Percentiles rank a stretch among this genome's conserved stretches.
phyloP scores from a whole-genome alignment of 176 grass and related monocot species.

The Elymus sibiricus region DNA sequence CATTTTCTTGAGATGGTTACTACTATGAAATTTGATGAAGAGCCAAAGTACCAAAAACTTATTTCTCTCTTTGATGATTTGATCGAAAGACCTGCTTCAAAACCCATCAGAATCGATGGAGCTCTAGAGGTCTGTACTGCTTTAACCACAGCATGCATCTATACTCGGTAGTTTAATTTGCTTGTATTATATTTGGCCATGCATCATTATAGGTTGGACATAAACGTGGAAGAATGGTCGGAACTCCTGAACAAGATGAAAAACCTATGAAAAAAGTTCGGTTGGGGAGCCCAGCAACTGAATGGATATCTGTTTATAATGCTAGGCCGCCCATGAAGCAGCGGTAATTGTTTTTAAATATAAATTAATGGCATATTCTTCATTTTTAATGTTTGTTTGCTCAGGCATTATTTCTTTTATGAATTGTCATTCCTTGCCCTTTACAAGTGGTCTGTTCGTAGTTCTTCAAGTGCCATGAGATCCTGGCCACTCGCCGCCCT shows the following conservation, averaged over 20 bases:
- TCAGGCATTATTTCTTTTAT: not conserved
- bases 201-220: constrained; percentile 48
- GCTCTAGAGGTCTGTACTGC: constrained; percentile 54
- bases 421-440: too few species aligned
- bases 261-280: constrained; percentile 65
- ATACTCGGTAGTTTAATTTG: constrained; percentile 9
- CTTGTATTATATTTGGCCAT: constrained; percentile 2
- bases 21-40: constrained; percentile 85
- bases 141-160: not conserved
- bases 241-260: constrained; percentile 58
- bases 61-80: constrained; percentile 65
- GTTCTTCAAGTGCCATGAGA: too few species aligned
- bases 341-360: constrained; percentile 33
- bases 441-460: too few species aligned
- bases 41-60: constrained; percentile 73
- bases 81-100: constrained; percentile 45
- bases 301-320: constrained; percentile 91
- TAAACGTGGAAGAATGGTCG: constrained; percentile 56
- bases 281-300: constrained; percentile 49
- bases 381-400: not conserved
- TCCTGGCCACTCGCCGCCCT: too few species aligned
- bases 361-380: not conserved
- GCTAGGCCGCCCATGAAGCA: constrained; percentile 69
- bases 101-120: constrained; percentile 64
- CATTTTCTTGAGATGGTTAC: constrained; percentile 72